Base-by-base conservation (phyloP, 1,284 basidiomycete genomes). In the Naganishia sp. region DNA sequence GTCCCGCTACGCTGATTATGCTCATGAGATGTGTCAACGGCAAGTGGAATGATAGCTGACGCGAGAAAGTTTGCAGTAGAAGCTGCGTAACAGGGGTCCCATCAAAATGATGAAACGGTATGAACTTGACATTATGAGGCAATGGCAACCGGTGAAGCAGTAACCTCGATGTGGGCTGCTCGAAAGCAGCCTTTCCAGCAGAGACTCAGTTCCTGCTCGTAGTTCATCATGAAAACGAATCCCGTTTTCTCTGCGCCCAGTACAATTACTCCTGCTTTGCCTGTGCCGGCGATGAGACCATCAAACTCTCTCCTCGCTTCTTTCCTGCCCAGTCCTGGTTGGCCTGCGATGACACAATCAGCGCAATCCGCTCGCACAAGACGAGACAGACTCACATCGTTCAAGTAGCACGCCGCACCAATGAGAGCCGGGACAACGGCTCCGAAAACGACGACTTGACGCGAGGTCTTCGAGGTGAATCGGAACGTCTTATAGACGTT, bases 401-500 rank as follows among this genome's bases (percentile, higher is more conserved):
- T 72, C 18, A 61, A 63, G 53, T 66, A 65, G 7, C 75, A 70
- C 33, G 74, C 55, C 7, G 65, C 46, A 33, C 70, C 75, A 46
- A 78, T 71, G 21, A 69, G n/a, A 6, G 71, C 74, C 46, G 80
- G 80, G 33, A 80, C 70, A 44, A 75, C 49, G 13, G 75, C 59
- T 21, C 72, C 79, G 66, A 72, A 76, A 33, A 70, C 63, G 48
- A 78, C 23, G 18, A 75, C 74, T 36, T 72, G 70, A 43, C 55
- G 68, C 18, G 79, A 75, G n/a, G 86, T 86, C 65, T 83, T 81
- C 33, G 80, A 84, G 53, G 88, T 92, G 83, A 90, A 91, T 60
- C 84, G 84, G 80, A 92, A 94, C 76, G 86, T 83, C 74, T 88
- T 83, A 79, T 90, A 90, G 25, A 86, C 87, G 74, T 87, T 84